A percentile compares a stretch with the other conserved stretches of the same genome.
Evolutionary conservation across 2,329 filamentous ascomycete species (phyloP).

Genomic region (Hymenoscyphus linearis): DNA sequence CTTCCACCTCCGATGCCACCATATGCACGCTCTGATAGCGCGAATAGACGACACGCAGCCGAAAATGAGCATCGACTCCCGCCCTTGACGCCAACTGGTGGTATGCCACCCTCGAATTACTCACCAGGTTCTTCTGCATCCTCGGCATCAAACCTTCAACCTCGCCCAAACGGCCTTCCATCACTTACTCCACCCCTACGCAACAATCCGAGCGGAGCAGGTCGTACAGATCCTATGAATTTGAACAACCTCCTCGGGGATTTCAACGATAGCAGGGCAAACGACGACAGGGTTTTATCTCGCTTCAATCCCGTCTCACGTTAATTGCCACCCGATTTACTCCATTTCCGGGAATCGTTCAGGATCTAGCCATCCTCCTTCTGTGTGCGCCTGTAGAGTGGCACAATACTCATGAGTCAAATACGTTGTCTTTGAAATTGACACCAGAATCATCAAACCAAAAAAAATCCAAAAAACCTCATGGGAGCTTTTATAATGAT

Average conservation of each 20-base stretch:
- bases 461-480: neutral
- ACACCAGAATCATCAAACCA: no score
- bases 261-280: neutral
- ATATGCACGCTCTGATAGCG: slow-evolving; percentile 24
- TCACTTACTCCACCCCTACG: slow-evolving; percentile 29
- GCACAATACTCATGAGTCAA: neutral
- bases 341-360: neutral
- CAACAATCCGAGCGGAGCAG: slow-evolving; percentile 25
- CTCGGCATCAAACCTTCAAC: slow-evolving; percentile 27
- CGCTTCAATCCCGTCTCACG: neutral
- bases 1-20: slow-evolving; percentile 34
- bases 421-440: neutral
- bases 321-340: neutral
- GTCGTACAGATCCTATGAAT: slow-evolving; percentile 30
- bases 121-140: slow-evolving; percentile 31
- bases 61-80: slow-evolving; percentile 31
- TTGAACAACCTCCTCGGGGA: slow-evolving; percentile 30
- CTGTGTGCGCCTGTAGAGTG: neutral
- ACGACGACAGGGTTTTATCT: neutral
- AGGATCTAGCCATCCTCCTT: neutral
- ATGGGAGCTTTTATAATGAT: neutral
- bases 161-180: slow-evolving; percentile 21
- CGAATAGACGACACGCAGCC: slow-evolving; percentile 25
- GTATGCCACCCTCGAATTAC: slow-evolving; percentile 24
- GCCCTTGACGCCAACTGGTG: slow-evolving; percentile 29